Base-by-base conservation (phyloP, 2,329 filamentous ascomycete species). In the Botrytis pseudocinerea region DNA sequence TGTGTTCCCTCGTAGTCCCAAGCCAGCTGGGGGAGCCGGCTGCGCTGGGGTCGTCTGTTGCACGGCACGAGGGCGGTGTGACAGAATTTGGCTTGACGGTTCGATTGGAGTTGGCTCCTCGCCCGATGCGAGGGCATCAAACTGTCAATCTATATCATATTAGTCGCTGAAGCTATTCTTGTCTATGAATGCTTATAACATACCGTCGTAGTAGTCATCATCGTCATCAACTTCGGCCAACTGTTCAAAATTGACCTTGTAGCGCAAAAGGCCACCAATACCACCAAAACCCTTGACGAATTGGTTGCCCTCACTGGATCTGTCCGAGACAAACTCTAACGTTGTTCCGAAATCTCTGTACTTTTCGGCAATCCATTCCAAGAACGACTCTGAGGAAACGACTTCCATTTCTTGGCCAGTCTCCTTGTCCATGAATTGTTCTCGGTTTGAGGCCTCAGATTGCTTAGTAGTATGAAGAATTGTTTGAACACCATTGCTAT, bases 171-270 rank as follows among this genome's bases (percentile, higher is more conserved):
- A 71, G 75, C 69, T n/a, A 62, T 63, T 22, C 59, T 18, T 3
- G 54, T 68, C 54, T 28, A n/a, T 38, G 6, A 44, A 22, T 18
- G 42, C 25, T 57, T n/a, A 59, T 54, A 73, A 73, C 75, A 64
- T 78, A 88, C 87, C 89, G 83, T 93, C 91, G 85, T 95, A 94
- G 87, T 97, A 98, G 83, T 98, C 95, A 84, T 95, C 92, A 82
- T 96, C 93, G 83, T 97, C 95, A 81, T 92, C 90, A 81, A 92
- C 88, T 83, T 98, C 96, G 84, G 92, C 92, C 84, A 99, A 89
- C 85, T 99, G 97, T 86, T 99, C 97, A 86, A 99, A 99, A 88
- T 99, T 99, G 88, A 99, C 94, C 88, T 98, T 98, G 91, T 99
- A 99, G 79, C 96, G 94, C 82, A 99, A 90, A 81, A 99, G 92